phyloP scores from a whole-genome alignment of 2,329 filamentous ascomycete species.

The Xylaria digitata region DNA sequence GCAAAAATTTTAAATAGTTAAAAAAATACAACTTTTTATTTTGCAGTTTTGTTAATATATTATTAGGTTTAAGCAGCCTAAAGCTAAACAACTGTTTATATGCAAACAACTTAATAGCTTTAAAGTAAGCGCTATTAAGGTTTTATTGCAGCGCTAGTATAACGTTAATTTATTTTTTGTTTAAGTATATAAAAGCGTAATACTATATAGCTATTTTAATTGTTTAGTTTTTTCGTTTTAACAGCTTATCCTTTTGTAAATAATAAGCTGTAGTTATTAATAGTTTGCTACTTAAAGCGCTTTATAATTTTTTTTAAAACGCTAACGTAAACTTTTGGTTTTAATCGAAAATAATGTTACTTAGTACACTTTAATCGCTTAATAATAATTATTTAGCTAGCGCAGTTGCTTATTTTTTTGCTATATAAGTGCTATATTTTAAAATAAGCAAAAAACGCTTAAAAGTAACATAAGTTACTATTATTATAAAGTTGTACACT shows the following conservation, averaged over 20 bases:
- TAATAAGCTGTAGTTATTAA: background rate
- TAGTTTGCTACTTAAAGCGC: background rate
- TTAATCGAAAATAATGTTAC: background rate
- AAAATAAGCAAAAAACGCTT: background rate
- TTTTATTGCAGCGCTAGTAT: background rate
- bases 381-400: background rate
- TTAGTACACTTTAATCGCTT: background rate
- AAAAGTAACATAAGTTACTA: background rate
- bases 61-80: background rate
- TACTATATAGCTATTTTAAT: background rate
- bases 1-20: background rate
- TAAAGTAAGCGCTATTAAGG: background rate
- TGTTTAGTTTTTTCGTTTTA: background rate
- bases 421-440: no score
- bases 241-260: background rate
- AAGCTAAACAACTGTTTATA: background rate
- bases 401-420: background rate
- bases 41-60: background rate
- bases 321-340: no score
- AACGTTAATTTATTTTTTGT: background rate
- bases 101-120: background rate
- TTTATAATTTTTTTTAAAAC: background rate
- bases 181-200: background rate
- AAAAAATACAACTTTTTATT: background rate
- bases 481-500: background rate